A percentile compares a stretch with the other conserved stretches of the same genome.
Evolutionary conservation across 2,329 filamentous ascomycete genomes (phyloP).

Genomic region (Phialemoniopsis sp.): DNA sequence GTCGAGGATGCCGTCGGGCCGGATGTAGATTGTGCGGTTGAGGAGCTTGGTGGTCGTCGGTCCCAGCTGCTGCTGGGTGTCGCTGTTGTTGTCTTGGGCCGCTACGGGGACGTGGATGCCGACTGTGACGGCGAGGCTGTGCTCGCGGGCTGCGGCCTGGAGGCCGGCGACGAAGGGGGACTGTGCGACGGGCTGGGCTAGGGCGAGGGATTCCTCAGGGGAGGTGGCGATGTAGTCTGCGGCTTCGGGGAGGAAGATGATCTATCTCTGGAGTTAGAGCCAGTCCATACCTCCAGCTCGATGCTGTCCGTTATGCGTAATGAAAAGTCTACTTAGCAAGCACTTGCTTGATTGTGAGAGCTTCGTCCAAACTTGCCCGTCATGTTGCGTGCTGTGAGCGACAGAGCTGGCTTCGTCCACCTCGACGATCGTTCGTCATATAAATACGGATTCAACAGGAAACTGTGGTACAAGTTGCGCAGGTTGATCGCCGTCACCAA

Average conservation of each 20-base stretch:
- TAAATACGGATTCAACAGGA: too few species aligned
- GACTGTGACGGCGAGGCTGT: constrained; percentile 72
- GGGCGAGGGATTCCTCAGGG: constrained; percentile 61
- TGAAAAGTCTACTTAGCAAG: too few species aligned
- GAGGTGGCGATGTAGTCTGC: constrained; percentile 79
- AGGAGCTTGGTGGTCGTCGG: constrained; percentile 30
- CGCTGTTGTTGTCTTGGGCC: constrained; percentile 19
- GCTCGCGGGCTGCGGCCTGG: constrained; percentile 58
- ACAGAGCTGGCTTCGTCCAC: too few species aligned
- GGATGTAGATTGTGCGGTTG: constrained; percentile 51
- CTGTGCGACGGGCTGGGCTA: constrained; percentile 61
- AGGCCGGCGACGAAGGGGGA: constrained; percentile 77
- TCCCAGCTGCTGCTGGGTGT: not conserved
- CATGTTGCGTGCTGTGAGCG: too few species aligned
- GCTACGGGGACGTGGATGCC: constrained; percentile 75
- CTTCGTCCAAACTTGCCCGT: too few species aligned
- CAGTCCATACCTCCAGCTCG: not conserved
- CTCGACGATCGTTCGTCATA: too few species aligned
- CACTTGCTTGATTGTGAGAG: constrained; percentile 1
- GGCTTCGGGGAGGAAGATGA: constrained; percentile 89
- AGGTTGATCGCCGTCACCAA: too few species aligned
- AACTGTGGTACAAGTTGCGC: too few species aligned
- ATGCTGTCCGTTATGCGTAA: not conserved
- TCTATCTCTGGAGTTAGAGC: constrained; percentile 33
- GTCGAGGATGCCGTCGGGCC: constrained; percentile 34